A percentile compares a stretch with the other conserved stretches of the same genome.
These are phyloP conservation scores for Rhododendron kiyosumense DNA, from an alignment of 148 eudicot genomes.

Conservation along the genomic window DNA sequence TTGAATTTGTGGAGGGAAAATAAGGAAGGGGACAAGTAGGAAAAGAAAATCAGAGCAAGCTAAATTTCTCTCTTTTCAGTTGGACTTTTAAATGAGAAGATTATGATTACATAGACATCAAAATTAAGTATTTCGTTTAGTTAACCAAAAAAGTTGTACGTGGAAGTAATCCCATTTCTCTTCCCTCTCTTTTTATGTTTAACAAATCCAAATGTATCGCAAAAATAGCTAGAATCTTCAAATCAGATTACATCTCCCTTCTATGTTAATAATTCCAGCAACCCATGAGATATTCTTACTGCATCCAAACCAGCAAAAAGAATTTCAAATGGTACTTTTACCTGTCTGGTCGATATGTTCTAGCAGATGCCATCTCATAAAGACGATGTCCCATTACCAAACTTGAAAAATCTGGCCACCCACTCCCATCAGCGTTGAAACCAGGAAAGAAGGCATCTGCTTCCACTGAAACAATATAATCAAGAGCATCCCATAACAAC, in stretches of 20 bases:
- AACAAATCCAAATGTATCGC: not conserved
- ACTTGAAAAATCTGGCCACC: conserved; percentile 83
- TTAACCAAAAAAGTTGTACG: not conserved
- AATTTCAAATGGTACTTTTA: conserved; percentile 15
- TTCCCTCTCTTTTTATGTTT: not conserved
- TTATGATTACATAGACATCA: not conserved
- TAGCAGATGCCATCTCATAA: conserved; percentile 65
- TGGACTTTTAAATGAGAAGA: not conserved
- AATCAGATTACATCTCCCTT: not conserved
- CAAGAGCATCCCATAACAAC: conserved; percentile 89
- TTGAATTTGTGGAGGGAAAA: not conserved
- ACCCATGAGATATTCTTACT: not conserved
- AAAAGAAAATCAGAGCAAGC: not conserved
- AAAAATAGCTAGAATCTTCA: not conserved
- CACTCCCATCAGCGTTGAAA: conserved; percentile 82
- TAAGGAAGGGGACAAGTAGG: not conserved
- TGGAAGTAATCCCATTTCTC: not conserved
- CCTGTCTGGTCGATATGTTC: conserved; percentile 97
- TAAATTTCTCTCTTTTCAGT: not conserved
- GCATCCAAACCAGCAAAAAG: not conserved
- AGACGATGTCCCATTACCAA: conserved; percentile 97
- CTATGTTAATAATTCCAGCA: not conserved
- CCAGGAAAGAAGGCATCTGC: conserved; percentile 96
- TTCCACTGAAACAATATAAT: conserved; percentile 86
- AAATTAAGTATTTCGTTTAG: not conserved